Evolutionary conservation across 106 monocot genomes (phyloP).

Genomic region (Hemerocallis citrina): DNA sequence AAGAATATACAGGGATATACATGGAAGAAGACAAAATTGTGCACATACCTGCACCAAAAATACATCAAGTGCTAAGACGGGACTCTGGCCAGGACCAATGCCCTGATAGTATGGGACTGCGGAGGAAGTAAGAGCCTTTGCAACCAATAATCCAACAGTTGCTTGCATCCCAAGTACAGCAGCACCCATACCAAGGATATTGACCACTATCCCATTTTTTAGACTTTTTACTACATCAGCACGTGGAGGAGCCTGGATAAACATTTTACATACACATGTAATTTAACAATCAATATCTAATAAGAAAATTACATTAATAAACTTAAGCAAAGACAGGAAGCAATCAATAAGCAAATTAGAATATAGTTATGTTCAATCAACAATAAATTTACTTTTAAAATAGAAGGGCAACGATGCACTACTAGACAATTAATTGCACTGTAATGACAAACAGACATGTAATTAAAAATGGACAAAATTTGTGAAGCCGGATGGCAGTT

Average conservation of each 20-base stretch:
- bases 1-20: no score
- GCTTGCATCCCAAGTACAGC: slow-evolving; percentile 96
- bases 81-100: slow-evolving; percentile 78
- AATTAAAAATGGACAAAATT: no score
- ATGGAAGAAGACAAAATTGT: not conserved
- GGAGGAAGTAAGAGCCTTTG: slow-evolving; percentile 90
- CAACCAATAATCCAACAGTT: slow-evolving; percentile 84
- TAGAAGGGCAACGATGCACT: no score
- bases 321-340: no score
- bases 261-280: not conserved
- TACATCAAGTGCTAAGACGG: slow-evolving; percentile 89
- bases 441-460: no score
- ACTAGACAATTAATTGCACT: no score
- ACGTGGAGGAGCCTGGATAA: slow-evolving; percentile 88
- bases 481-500: no score
- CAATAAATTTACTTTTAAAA: no score
- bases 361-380: no score
- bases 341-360: no score
- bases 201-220: slow-evolving; percentile 71
- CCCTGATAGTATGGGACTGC: slow-evolving; percentile 90
- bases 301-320: no score
- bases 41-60: slow-evolving; percentile 88
- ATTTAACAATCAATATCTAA: no score
- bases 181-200: slow-evolving; percentile 91
- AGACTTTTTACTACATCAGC: slow-evolving; percentile 90